Base-by-base conservation (phyloP, 805 yeast genomes). In the Cyberlindnera meyerae region DNA sequence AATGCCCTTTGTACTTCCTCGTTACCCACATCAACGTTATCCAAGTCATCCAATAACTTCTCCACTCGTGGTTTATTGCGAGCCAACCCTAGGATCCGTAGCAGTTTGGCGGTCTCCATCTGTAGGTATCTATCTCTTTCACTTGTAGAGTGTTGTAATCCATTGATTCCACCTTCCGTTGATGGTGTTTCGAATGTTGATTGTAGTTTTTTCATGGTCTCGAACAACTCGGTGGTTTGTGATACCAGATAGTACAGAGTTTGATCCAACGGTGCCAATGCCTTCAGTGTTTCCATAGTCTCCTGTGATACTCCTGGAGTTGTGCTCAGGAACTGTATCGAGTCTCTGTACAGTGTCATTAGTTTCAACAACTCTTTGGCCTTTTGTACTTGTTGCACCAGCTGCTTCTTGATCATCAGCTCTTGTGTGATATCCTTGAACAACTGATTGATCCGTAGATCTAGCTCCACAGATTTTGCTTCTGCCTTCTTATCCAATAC, bases 191-290 rank as follows among this genome's bases (percentile, higher is more conserved):
- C 32, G 12, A 53, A 41, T 3, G 34, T 26, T 5, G 33, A 31
- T 9, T 25, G 36, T 4, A 45, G 31, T 8, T 21, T 20, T 12
- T 38, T 18, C 34, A 43, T 39, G 27, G 47, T 22, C 7, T 34
- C 42, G 27, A 45, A 51, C 9, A 55, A 33, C 20, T 54, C 66
- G 24, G 62, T 60, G 7, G 66, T 68, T 45, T 73, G 75, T 15
- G 60, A 57, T 8, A 71, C 46, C 25, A 73, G 44, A 42, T 68
- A 73, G 46, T 63, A 61, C 11, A 73, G 48, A 6, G 70, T 66
- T 38, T 73, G 77, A 37, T 67, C 67, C 13, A 73, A 43, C 4
- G 78, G 77, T 11, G 66, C 57, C 17, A 72, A 49, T 7, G 62
- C 47, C 31, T 57, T 60, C 22, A 68, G 42, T 3, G 61, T 55